Base-by-base conservation (phyloP, 495 filamentous ascomycete species). In the Aspergillus carlsbadensis region DNA sequence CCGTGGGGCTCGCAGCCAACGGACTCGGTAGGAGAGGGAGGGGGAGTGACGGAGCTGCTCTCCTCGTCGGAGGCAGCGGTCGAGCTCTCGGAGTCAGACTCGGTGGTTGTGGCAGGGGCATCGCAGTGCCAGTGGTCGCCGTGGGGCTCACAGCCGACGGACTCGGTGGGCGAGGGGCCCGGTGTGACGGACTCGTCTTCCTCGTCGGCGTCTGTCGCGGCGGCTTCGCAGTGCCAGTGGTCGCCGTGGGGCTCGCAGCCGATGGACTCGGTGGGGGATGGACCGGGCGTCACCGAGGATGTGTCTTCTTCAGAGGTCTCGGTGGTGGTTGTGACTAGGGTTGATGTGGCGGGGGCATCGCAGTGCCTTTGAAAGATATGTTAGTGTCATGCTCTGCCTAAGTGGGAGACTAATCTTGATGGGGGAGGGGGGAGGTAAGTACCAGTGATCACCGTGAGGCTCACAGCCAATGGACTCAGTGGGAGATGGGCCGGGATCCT, bases 231-330 rank as follows among this genome's bases (percentile, higher is more conserved):
- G 52, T 67, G 65, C 65, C 67, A 70, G 33, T 70, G 67, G 41
- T 70, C 67, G 7, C 66, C 64, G 36, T 70, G 68, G 2, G 66
- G 64, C n/a, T 65, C 64, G 51, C 68, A 70, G 44, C 68, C 68
- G 31, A 65, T 42, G 10, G 66, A 69, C 26, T 59, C 66, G 5
- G 66, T 70, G 13, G 68, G 68, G 21, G 66, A 69, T 22, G 68
- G 65, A 18, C 65, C 65, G 0, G 67, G 61, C 21, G 31, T 37
- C 17, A 33, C 44, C 13, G 44, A 33, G 13, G 31, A 10, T 6
- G 3, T 8, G 5, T 39, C 36, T 5, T 41, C 57, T 2, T 29
- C n/a, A 37, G 47, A 18, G 33, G 47, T 45, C 6, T 5, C 6
- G 1, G 18, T 10, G 20, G 21, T 15, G 18, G 53, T 42, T 6